phyloP scores from a whole-genome alignment of 768 basidiomycete species.

The Lactarius sp. region DNA sequence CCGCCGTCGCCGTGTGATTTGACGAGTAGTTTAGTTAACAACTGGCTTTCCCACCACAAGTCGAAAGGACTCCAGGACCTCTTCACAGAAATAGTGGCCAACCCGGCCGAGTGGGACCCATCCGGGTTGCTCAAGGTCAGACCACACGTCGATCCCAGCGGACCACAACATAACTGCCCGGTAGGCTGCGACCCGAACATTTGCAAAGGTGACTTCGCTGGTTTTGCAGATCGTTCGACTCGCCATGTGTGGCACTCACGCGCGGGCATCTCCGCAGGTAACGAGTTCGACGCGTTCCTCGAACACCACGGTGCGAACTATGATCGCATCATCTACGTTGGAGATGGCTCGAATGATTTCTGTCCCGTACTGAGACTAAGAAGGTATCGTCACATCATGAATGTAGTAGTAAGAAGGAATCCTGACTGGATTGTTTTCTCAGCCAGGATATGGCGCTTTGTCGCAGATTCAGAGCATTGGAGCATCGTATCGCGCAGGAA shows the following conservation, averaged over 20 bases:
- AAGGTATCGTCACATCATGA: conserved; percentile 41
- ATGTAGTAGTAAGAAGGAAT: neutral
- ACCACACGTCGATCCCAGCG: conserved; percentile 68
- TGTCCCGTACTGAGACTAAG: conserved; percentile 83
- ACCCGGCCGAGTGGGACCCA: conserved; percentile 79
- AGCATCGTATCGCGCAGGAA: conserved; percentile 71
- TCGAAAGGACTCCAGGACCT: conserved; percentile 65
- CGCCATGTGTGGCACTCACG: neutral
- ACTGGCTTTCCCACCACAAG: conserved; percentile 35
- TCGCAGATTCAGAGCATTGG: conserved; percentile 70
- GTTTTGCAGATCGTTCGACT: neutral
- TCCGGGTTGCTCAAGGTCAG: conserved; percentile 69
- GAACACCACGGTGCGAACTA: conserved; percentile 52
- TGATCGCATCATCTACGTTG: conserved; percentile 83
- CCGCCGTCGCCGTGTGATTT: neutral
- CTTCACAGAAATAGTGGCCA: conserved; percentile 86
- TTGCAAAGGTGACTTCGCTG: conserved; percentile 65
- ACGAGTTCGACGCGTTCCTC: conserved; percentile 85
- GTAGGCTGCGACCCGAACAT: conserved; percentile 94
- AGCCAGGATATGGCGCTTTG: conserved; percentile 85
- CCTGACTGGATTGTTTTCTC: conserved; percentile 13
- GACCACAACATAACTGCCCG: conserved; percentile 75
- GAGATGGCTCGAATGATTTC: conserved; percentile 94
- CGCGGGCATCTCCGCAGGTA: conserved; percentile 47
- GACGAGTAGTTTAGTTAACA: neutral